Conservation (phyloP, 2,329 filamentous ascomycete genomes). For the Nemania sp. region DNA sequence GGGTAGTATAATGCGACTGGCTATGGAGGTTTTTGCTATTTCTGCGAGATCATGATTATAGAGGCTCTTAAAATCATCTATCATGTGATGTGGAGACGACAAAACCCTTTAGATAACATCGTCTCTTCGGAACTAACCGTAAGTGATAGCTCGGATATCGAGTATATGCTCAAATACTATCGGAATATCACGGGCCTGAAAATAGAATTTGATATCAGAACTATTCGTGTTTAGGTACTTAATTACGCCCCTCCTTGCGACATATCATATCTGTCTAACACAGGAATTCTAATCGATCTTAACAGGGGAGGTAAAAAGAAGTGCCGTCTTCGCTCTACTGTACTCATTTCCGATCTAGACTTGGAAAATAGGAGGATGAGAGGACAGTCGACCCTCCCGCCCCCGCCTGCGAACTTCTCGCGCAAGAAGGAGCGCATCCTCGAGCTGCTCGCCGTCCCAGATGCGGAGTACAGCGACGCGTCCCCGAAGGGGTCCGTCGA, state of each 20-base stretch:
- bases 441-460: slow-evolving; percentile 74
- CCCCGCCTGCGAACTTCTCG: slow-evolving; percentile 58
- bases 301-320: background rate
- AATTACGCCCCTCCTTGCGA: background rate
- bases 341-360: background rate
- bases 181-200: background rate
- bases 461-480: slow-evolving; percentile 79
- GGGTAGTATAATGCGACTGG: background rate
- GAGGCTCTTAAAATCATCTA: slow-evolving; percentile 6
- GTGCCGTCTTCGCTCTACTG: background rate
- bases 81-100: slow-evolving; percentile 27
- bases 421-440: slow-evolving; percentile 80
- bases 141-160: background rate
- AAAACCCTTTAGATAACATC: slow-evolving; percentile 3
- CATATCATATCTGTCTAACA: background rate
- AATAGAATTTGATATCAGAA: background rate
- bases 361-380: slow-evolving; percentile 1
- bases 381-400: slow-evolving; percentile 3
- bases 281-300: background rate
- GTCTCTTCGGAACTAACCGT: background rate
- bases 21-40: background rate
- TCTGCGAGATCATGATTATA: background rate
- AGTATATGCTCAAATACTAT: background rate
- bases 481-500: slow-evolving; percentile 93
- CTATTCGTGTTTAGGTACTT: background rate